Evolutionary conservation across 768 basidiomycete genomes (phyloP).

Genomic region (Gloeostereum incarnatum): DNA sequence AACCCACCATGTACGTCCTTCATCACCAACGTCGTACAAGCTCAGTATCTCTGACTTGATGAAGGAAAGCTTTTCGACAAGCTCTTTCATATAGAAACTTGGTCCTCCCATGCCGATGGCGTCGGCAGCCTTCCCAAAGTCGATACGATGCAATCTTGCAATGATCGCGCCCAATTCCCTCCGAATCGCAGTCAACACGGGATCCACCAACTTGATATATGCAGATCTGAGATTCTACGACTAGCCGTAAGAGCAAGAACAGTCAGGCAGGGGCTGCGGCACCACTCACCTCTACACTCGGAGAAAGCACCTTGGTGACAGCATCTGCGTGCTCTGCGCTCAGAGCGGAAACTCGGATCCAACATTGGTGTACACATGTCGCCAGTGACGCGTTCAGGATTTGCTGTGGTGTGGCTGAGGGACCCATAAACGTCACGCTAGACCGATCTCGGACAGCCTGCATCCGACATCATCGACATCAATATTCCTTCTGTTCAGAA

Average conservation of each 20-base stretch:
- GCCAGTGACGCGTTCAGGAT: conserved; percentile 68
- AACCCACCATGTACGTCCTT: conserved; percentile 61
- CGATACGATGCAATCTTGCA: conserved; percentile 75
- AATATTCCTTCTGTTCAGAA: too few relatives aligned
- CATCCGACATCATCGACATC: background rate
- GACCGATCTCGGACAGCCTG: conserved; percentile 74
- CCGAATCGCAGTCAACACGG: conserved; percentile 57
- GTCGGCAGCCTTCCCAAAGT: conserved; percentile 68
- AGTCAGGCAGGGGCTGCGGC: background rate
- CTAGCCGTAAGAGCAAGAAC: conserved; percentile 1
- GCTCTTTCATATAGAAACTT: conserved; percentile 87
- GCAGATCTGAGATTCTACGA: conserved; percentile 37
- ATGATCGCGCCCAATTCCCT: conserved; percentile 77
- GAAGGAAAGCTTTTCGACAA: conserved; percentile 80
- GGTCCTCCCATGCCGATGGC: conserved; percentile 55
- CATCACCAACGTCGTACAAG: conserved; percentile 64
- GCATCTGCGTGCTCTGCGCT: conserved; percentile 56
- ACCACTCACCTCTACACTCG: conserved; percentile 47
- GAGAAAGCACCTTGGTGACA: conserved; percentile 45
- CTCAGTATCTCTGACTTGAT: conserved; percentile 70
- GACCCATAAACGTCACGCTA: conserved; percentile 66
- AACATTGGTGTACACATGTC: conserved; percentile 73
- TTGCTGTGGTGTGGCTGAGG: conserved; percentile 73
- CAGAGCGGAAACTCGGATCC: conserved; percentile 56
- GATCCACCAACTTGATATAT: conserved; percentile 53